phyloP scores from a whole-genome alignment of 441 rosid species.

The Lepidium campestre region DNA sequence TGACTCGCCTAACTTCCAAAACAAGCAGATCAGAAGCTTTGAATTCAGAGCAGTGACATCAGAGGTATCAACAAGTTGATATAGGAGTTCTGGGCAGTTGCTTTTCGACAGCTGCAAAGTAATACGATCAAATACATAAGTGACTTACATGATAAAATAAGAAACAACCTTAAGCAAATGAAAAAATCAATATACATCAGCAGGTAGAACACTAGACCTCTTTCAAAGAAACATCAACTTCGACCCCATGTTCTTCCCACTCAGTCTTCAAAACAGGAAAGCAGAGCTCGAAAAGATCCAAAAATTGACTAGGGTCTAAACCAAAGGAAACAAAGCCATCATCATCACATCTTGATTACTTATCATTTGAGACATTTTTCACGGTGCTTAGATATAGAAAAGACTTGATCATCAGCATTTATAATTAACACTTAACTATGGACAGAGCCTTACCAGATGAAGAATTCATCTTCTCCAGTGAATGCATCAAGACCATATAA shows the following conservation, averaged over 20 bases:
- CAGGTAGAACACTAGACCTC: slow-evolving; percentile 47
- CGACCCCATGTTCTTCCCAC: slow-evolving; percentile 55
- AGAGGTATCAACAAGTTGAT: slow-evolving; percentile 45
- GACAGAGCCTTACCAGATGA: slow-evolving; percentile 24
- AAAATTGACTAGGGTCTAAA: slow-evolving; percentile 40
- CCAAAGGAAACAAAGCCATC: slow-evolving; percentile 24
- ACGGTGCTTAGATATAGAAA: not conserved
- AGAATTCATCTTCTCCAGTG: slow-evolving; percentile 27
- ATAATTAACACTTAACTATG: not conserved
- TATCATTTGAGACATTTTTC: not conserved
- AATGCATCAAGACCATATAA: slow-evolving; percentile 70
- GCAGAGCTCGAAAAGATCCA: slow-evolving; percentile 63
- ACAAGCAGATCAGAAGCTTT: slow-evolving; percentile 51
- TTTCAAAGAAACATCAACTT: slow-evolving; percentile 32
- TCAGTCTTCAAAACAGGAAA: slow-evolving; percentile 69
- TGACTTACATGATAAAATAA: not conserved
- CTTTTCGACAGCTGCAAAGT: slow-evolving; percentile 51
- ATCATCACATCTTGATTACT: slow-evolving; percentile 5
- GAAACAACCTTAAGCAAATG: not conserved
- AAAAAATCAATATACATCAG: slow-evolving; percentile 13
- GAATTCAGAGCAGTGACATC: slow-evolving; percentile 44
- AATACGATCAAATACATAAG: slow-evolving; percentile 13
- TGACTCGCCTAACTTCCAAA: slow-evolving; percentile 70
- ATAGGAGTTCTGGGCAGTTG: slow-evolving; percentile 61
- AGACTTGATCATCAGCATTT: slow-evolving; percentile 6